phyloP scores from a whole-genome alignment of 75 land plant species.

The Isoetes taiwanensis region DNA sequence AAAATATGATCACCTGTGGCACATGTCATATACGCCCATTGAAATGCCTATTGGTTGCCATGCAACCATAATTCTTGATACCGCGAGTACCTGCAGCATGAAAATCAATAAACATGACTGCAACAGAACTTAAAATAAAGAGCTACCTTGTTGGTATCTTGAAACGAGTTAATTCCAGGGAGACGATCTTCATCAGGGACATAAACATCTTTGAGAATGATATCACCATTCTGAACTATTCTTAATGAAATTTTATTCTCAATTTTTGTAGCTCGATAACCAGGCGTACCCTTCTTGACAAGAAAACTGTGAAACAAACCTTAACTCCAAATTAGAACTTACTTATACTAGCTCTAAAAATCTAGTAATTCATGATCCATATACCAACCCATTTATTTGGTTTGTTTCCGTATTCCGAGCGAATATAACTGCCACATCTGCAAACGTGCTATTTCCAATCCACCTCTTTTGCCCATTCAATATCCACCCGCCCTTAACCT shows the following conservation, averaged over 20 bases:
- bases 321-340: too few species aligned
- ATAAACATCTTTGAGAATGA: slow-evolving; percentile 55
- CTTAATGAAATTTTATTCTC: slow-evolving; percentile 83
- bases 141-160: slow-evolving; percentile 86
- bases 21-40: slow-evolving; percentile 94
- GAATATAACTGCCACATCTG: slow-evolving; percentile 71
- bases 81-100: slow-evolving; percentile 57
- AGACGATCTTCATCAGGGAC: slow-evolving; percentile 84
- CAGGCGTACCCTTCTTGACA: slow-evolving; percentile 71
- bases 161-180: slow-evolving; percentile 73
- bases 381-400: slow-evolving; percentile 77
- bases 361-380: background rate
- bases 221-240: slow-evolving; percentile 93
- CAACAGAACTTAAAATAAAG: too few species aligned
- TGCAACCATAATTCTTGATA: slow-evolving; percentile 86
- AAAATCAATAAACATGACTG: background rate
- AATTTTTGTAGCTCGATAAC: slow-evolving; percentile 63
- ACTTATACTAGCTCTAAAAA: background rate
- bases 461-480: slow-evolving; percentile 92
- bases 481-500: slow-evolving; percentile 87
- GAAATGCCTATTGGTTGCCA: slow-evolving; percentile 96
- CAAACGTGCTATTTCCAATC: slow-evolving; percentile 95
- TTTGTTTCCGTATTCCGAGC: slow-evolving; percentile 68
- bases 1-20: too few species aligned
- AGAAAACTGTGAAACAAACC: slow-evolving; percentile 43